Evolutionary conservation across 1,139 yeast genomes (phyloP), one percentile per base, ranked within the genome.

Genomic region (Sugiyamaella japonica): DNA sequence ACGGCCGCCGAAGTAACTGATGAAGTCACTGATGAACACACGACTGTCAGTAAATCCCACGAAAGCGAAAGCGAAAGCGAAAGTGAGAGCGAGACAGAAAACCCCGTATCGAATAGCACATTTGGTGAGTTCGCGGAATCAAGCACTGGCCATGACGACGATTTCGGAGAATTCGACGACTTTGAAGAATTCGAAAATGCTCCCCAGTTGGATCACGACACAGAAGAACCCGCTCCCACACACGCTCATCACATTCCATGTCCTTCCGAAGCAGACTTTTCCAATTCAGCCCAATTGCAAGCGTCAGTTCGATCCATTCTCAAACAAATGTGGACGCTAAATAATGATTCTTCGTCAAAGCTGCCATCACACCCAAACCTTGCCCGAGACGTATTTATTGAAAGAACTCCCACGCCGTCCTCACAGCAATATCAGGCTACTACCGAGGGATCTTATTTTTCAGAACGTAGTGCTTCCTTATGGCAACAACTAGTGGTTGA

Each of bases 401-500:
- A 45, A 13, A 36, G 41, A 13, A 45, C 49, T 8, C 42, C 49
- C 7, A 37, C 41, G 5, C 32, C 32, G n/a, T 37, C 41, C 7
- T 12, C n/a, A 29, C 34, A 12, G 7, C 34, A 29, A 20, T 23
- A 41, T 15, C 36, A 13, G 31, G 28, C 13, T 37, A 28, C 13
- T 15, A 38, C 34, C 37, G 38, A 40, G 13, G 53, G 45, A 25
- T 60, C 67, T 15, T 66, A 65, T 47, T 66, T 66, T 50, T 60
- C 65, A 7, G 66, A 63, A 23, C 59, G 70, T 6, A 68, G 72
- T 56, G 63, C 63, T 38, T 62, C 68, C n/a, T 61, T 70, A 23
- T 71, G 74, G 74, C 65, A 66, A 49, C 71, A 69, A 50, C 60
- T 70, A 29, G 67, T 70, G 23, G 65, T 61, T 8, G 59, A 59